Evolutionary conservation across 164 flowering plant genomes (phyloP).

Genomic region (Protea cynaroides): DNA sequence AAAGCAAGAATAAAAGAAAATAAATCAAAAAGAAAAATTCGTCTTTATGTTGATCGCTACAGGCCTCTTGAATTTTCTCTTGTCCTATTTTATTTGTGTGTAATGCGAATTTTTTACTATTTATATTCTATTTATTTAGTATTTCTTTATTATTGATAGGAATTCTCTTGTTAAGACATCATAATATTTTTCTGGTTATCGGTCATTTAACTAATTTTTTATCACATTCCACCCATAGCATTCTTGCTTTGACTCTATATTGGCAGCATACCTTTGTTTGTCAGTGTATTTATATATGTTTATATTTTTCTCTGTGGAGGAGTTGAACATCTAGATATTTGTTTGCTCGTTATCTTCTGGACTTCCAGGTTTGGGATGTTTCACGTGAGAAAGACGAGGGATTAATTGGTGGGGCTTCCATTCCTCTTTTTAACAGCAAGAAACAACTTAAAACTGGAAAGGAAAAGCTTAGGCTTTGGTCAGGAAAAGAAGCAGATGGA

Average conservation of each 20-base stretch:
- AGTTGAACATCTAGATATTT: not conserved
- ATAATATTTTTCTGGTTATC: not conserved
- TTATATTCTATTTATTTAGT: not conserved
- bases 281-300: too few relatives aligned
- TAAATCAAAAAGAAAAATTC: too few relatives aligned
- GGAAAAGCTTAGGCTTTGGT: slow-evolving; percentile 94
- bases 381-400: slow-evolving; percentile 74
- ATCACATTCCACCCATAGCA: not conserved
- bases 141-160: too few relatives aligned
- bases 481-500: slow-evolving; percentile 90
- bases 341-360: not conserved
- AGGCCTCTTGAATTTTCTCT: too few relatives aligned
- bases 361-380: slow-evolving; percentile 85
- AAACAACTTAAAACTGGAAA: slow-evolving; percentile 93
- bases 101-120: too few relatives aligned
- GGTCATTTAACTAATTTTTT: not conserved
- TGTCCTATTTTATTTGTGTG: too few relatives aligned
- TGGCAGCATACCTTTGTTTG: not conserved
- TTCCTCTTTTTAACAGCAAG: slow-evolving; percentile 84
- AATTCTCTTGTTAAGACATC: too few relatives aligned
- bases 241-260: not conserved
- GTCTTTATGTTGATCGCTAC: too few relatives aligned
- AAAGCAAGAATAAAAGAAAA: too few relatives aligned
- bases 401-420: slow-evolving; percentile 90
- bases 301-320: not conserved